Percentiles rank a stretch among this genome's conserved stretches.
These are phyloP conservation scores for Alternaria rosae DNA, from an alignment of 2,329 filamentous ascomycete species.

Conservation along the genomic window DNA sequence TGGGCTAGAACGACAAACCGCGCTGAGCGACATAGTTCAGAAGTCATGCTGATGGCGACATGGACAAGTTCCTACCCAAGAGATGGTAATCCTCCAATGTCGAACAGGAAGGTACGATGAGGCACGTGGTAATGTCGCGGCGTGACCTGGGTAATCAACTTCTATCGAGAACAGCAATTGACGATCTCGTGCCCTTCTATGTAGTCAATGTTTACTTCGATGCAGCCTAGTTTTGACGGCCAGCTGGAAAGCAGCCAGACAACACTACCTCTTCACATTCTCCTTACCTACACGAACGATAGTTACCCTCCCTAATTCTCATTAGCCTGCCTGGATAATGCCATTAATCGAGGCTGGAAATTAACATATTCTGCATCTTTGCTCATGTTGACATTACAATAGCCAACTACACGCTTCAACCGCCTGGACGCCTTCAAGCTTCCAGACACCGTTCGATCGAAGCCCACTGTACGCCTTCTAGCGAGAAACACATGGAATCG, in stretches of 20 bases:
- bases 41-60: neutral
- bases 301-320: neutral
- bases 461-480: neutral
- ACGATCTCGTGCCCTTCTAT: too few species aligned
- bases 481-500: neutral
- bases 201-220: too few species aligned
- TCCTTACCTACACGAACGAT: neutral
- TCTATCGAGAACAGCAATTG: too few species aligned
- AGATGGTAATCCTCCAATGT: neutral
- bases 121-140: neutral
- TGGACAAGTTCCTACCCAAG: neutral
- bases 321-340: too few species aligned
- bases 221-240: too few species aligned
- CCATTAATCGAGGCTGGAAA: too few species aligned
- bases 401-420: neutral
- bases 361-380: too few species aligned
- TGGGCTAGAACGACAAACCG: neutral
- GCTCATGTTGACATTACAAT: neutral
- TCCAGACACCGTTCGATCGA: neutral
- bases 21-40: neutral
- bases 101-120: neutral
- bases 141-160: too few species aligned
- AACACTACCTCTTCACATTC: neutral
- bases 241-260: neutral
- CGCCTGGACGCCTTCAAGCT: neutral